Percentiles rank a stretch among this genome's conserved stretches.
Evolutionary conservation across 1,284 basidiomycete species (phyloP).

Genomic region (Rhodotorula sp.): DNA sequence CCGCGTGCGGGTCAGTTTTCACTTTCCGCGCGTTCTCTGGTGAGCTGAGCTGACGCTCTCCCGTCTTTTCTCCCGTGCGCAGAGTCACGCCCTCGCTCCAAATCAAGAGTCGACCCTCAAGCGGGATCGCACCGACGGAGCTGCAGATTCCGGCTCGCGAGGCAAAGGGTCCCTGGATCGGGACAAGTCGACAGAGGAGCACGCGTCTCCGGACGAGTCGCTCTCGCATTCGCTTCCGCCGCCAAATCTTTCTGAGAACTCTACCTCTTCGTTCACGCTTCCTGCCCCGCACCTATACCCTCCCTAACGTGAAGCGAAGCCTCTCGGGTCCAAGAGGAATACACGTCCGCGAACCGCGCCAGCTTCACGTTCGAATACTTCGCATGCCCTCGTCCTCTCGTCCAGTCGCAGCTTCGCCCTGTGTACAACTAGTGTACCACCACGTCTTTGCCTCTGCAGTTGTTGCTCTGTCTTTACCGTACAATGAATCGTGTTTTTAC

Average conservation of each 20-base stretch:
- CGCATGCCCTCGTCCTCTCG: neutral
- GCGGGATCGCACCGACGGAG: neutral
- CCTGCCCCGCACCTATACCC: neutral
- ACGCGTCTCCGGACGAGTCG: no score
- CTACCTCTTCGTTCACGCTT: neutral
- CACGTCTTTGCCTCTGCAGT: no score
- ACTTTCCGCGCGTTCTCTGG: neutral
- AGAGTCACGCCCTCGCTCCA: constrained; percentile 5
- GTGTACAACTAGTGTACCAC: no score
- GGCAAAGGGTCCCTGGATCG: no score
- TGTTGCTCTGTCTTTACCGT: no score
- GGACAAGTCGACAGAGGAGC: no score
- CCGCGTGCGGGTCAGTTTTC: constrained; percentile 2
- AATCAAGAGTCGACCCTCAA: constrained; percentile 4
- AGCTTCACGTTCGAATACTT: neutral
- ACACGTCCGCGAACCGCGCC: neutral
- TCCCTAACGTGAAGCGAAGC: neutral
- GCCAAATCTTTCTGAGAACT: neutral
- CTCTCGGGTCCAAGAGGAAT: neutral
- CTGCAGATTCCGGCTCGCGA: neutral
- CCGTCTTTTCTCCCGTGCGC: neutral
- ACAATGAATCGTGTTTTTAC: no score
- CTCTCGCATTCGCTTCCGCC: neutral
- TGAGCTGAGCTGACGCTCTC: neutral
- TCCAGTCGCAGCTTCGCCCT: neutral